These are phyloP conservation scores for Schizonepeta tenuifolia DNA, from an alignment of 257 asterid genomes.

Conservation along the genomic window DNA sequence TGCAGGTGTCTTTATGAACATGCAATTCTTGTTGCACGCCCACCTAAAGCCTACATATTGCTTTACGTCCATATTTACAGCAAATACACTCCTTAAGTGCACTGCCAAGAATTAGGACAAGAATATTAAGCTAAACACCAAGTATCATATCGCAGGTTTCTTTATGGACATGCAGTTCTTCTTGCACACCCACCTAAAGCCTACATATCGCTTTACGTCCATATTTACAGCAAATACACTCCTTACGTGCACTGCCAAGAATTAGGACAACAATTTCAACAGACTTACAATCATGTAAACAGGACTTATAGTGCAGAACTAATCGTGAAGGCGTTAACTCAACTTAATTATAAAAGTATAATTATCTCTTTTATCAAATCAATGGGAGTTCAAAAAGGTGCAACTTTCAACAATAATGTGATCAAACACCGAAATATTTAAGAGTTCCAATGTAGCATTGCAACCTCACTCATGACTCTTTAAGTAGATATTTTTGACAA, in stretches of 20 bases:
- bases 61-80: constrained; percentile 84
- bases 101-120: constrained; percentile 69
- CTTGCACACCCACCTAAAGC: constrained; percentile 72
- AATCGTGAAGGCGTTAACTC: not conserved
- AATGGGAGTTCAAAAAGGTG: not conserved
- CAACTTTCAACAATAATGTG: not conserved
- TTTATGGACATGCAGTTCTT: constrained; percentile 60
- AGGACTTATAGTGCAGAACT: not conserved
- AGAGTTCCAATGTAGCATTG: constrained; percentile 9
- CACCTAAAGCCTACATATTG: constrained; percentile 64
- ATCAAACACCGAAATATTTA: not conserved
- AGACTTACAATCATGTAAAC: constrained; percentile 8
- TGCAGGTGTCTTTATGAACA: constrained; percentile 68
- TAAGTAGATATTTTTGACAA: not conserved
- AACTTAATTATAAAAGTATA: not conserved
- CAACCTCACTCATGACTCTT: not conserved
- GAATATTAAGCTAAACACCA: constrained; percentile 5
- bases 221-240: constrained; percentile 79
- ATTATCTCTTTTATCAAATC: not conserved
- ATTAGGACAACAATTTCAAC: constrained; percentile 53
- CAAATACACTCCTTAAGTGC: constrained; percentile 64
- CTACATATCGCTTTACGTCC: constrained; percentile 61
- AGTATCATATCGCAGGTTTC: constrained; percentile 53
- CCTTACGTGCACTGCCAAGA: constrained; percentile 80
- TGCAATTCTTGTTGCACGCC: constrained; percentile 50